Conservation (phyloP, 2,329 filamentous ascomycete genomes). For the Aspergillus texensis region DNA sequence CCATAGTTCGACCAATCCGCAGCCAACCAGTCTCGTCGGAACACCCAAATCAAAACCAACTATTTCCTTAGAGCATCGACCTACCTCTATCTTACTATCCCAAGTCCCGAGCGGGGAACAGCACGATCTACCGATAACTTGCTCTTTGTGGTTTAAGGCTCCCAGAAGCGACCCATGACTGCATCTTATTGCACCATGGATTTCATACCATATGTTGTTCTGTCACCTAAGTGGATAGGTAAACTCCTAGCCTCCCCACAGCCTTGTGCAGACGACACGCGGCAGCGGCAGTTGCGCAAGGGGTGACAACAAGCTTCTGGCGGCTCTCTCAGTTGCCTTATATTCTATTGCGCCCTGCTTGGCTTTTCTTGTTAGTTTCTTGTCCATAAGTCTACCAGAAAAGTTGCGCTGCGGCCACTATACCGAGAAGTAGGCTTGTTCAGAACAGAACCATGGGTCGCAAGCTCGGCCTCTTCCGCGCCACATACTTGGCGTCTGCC, state of each 20-base stretch:
- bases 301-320: not conserved
- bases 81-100: not conserved
- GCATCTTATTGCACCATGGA: not conserved
- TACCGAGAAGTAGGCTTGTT: not conserved
- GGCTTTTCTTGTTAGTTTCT: not conserved
- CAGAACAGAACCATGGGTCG: conserved; percentile 29
- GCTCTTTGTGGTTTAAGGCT: not conserved
- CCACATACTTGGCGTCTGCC: conserved; percentile 38
- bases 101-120: conserved; percentile 1
- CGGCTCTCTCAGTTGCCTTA: not conserved
- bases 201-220: not conserved
- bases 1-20: conserved; percentile 6
- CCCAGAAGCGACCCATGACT: not conserved
- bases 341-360: not conserved
- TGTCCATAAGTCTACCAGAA: not conserved
- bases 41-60: not conserved
- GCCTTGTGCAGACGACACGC: not conserved
- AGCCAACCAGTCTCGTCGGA: conserved; percentile 6
- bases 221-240: not conserved
- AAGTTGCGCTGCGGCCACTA: too few relatives aligned
- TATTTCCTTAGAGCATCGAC: not conserved
- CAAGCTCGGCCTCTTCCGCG: conserved; percentile 38
- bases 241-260: not conserved
- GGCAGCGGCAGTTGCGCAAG: not conserved
- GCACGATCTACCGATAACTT: not conserved